Base-by-base conservation (phyloP, 2,329 filamentous ascomycete species). In the Cladosporium sp. region DNA sequence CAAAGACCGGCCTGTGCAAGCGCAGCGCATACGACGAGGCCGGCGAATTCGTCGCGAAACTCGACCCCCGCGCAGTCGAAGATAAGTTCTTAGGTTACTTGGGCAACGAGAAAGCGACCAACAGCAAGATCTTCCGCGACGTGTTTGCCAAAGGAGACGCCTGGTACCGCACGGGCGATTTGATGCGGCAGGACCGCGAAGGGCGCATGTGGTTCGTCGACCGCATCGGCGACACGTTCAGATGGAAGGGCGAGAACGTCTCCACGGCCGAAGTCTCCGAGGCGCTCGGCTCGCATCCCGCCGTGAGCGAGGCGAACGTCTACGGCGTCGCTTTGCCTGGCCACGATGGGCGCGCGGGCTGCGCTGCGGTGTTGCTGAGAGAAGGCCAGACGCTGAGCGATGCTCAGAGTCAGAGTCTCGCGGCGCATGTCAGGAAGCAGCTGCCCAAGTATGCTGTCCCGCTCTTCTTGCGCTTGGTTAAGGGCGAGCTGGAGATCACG, bases 111-210 rank as follows among this genome's bases (percentile, higher is more conserved):
- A 76, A 78, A 27, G 88, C 89, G 0, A 88, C 85, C 0, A 72
- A 82, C 34, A 77, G 80, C 56, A 95, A 95, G 70, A 79, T 95
- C 41, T 67, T 93, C 54, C 80, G 85, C 4, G 74, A 86, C 59
- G 87, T 93, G 2, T 80, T 93, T 56, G 73, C 70, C 52, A 85
- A 85, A 61, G 89, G 86, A 12, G 90, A 96, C 62, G 84, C 82
- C 0, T 95, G 83, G 76, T 95, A 90, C 74, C 82, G 89, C 19
- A 86, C 88, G 0, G 90, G 90, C n/a, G 90, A 96, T 61, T 77
- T 93, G 15, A 71, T 93, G 27, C 77, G 83, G n/a, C 80, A 78
- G 71, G 86, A 90, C 56, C 52, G 55, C 1, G 83, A 93, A 51
- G 88, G 89, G 4, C 75, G 84, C 2, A 80, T 84, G 65, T 93